Evolutionary conservation across 371 early-diverging fungal species (phyloP), one percentile per base, ranked within the genome.

Genomic region (Rhizopus microsporus): DNA sequence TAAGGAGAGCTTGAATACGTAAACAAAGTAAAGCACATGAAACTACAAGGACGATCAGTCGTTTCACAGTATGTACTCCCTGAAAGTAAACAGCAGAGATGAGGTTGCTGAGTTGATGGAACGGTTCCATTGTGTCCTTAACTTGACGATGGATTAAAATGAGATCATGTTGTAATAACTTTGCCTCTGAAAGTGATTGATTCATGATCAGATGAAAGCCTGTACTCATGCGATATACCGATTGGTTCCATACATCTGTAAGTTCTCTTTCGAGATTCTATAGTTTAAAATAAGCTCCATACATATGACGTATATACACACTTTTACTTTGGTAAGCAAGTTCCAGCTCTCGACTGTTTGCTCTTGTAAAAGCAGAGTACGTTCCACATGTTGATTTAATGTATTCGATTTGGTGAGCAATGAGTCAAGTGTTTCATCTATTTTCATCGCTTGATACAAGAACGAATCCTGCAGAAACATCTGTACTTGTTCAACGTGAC

Each of bases 401-500:
- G 10, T 10, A 42, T 15, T n/a, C 42, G 15, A 42, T 15, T 42
- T 42, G 42, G 15, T 6, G 6, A 42, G n/a, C n/a, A 42, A 42
- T 6, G 42, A 8, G 15, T 42, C 42, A 42, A 42, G 6, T 6
- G 15, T 6, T 6, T n/a, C 42, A 42, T 42, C 42, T 6, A 42
- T 42, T 42, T 42, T 15, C 42, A 42, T 42, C 15, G 42, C 15
- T 15, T 42, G 42, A n/a, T 42, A n/a, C 3, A 42, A n/a, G n/a
- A 42, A 15, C n/a, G 15, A n/a, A 10, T 42, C 42, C 10, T 42
- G 6, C n/a, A 62, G 31, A 16, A 54, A 54, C 9, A 3, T 39
- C 10, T 43, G n/a, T 38, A 57, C 5, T n/a, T 42, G 9, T 3
- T 57, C 31, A 1, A 47, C 30, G 30, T 57, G 54, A n/a, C 15